Conservation (phyloP, 2,329 filamentous ascomycete species). For the Diatrype stigma region DNA sequence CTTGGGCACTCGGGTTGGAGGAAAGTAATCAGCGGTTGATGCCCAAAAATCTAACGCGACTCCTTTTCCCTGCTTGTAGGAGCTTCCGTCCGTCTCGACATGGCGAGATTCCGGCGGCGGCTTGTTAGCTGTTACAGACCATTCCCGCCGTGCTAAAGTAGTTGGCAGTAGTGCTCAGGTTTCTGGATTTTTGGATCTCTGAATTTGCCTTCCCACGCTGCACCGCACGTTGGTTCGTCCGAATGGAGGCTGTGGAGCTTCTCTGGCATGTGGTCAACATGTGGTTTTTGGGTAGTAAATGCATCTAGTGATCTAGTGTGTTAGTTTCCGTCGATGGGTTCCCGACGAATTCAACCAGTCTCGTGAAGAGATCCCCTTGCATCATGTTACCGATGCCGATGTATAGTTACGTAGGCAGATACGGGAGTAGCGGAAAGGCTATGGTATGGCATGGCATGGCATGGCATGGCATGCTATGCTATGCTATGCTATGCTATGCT, state of each 20-base stretch:
- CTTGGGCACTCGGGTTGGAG: no score
- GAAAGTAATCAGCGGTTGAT: no score
- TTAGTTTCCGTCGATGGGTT: neutral
- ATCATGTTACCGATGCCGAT: neutral
- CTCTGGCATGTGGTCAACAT: neutral
- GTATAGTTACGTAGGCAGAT: no score
- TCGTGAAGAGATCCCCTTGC: neutral
- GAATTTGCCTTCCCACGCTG: neutral
- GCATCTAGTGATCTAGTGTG: neutral
- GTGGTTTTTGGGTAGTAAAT: neutral
- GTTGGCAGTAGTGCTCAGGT: neutral
- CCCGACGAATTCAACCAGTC: neutral
- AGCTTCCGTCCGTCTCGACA: no score
- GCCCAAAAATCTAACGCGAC: no score
- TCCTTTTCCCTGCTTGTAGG: no score
- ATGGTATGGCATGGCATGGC: no score
- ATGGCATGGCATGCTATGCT: no score
- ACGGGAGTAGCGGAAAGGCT: neutral
- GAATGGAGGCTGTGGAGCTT: neutral
- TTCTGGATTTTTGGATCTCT: neutral
- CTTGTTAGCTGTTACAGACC: no score
- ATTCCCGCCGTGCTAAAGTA: no score
- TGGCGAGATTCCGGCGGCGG: no score
- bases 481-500: no score
- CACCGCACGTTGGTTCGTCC: neutral